These are phyloP conservation scores for Suillus brevipes DNA, from an alignment of 768 basidiomycete genomes.

Conservation along the genomic window DNA sequence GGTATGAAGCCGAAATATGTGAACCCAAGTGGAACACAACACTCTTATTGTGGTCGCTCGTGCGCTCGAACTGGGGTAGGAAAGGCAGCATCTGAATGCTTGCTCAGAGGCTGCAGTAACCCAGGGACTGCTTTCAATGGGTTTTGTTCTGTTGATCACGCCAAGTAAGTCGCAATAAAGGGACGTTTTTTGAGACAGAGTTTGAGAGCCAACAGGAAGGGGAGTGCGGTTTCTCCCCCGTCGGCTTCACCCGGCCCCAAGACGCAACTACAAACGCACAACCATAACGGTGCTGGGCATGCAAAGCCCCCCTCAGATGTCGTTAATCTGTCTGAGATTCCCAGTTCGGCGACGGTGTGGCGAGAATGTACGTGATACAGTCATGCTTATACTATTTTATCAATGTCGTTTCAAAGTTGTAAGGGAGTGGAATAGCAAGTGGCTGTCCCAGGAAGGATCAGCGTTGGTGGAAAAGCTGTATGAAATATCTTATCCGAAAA, in stretches of 20 bases:
- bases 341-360: constrained; percentile 45
- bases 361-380: constrained; percentile 46
- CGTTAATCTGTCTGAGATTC: constrained; percentile 50
- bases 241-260: background rate
- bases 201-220: background rate
- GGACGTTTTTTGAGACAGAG: background rate
- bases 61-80: constrained; percentile 52
- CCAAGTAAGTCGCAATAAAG: constrained; percentile 41
- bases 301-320: constrained; percentile 27
- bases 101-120: constrained; percentile 52
- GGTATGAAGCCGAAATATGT: constrained; percentile 60
- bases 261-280: background rate
- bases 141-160: constrained; percentile 62
- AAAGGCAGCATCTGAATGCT: constrained; percentile 42
- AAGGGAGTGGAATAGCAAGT: constrained; percentile 5
- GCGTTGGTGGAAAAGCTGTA: constrained; percentile 56
- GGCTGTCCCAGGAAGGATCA: constrained; percentile 3
- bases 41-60: constrained; percentile 61
- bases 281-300: background rate
- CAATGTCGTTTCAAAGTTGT: background rate
- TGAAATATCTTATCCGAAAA: constrained; percentile 42
- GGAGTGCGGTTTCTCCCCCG: background rate
- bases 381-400: constrained; percentile 20
- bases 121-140: constrained; percentile 50
- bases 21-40: constrained; percentile 55